These are phyloP conservation scores for Cardiospermum halicacabum DNA, from an alignment of 345 rosid genomes.

Conservation along the genomic window DNA sequence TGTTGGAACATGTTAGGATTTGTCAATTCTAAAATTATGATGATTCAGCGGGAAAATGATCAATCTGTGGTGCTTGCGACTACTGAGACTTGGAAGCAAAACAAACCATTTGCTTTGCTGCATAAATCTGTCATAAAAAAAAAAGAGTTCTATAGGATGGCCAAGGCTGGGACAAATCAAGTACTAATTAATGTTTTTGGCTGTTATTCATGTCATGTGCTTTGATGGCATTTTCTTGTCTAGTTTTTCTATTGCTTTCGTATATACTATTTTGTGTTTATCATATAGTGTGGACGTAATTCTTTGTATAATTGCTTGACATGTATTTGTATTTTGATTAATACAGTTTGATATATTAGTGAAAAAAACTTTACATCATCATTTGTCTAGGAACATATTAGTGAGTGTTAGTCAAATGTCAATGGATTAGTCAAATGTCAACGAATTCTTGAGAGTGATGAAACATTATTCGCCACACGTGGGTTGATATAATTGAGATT, in stretches of 20 bases:
- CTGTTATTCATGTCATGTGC: background rate
- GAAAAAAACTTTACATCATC: background rate
- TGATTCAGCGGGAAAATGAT: conserved; percentile 65
- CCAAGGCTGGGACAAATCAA: conserved; percentile 56
- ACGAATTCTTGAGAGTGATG: too few relatives aligned
- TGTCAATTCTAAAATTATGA: conserved; percentile 79
- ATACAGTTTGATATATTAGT: background rate
- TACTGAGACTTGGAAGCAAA: conserved; percentile 68
- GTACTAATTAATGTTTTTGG: conserved; percentile 21
- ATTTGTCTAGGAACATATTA: too few relatives aligned
- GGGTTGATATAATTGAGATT: too few relatives aligned
- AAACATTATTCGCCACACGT: too few relatives aligned
- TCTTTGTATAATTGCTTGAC: background rate
- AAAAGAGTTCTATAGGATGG: conserved; percentile 58
- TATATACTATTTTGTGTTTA: background rate
- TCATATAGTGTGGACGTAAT: background rate
- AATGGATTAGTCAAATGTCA: too few relatives aligned
- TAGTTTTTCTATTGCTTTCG: background rate
- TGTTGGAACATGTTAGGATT: conserved; percentile 16
- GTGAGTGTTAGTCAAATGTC: too few relatives aligned
- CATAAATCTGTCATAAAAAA: conserved; percentile 53
- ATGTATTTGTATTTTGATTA: background rate
- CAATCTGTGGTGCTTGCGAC: conserved; percentile 63
- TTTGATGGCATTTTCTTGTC: background rate
- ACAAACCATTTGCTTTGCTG: conserved; percentile 42